Evolutionary conservation across 495 filamentous ascomycete genomes (phyloP), one percentile per base, ranked within the genome.

Genomic region (Apodospora peruviana): DNA sequence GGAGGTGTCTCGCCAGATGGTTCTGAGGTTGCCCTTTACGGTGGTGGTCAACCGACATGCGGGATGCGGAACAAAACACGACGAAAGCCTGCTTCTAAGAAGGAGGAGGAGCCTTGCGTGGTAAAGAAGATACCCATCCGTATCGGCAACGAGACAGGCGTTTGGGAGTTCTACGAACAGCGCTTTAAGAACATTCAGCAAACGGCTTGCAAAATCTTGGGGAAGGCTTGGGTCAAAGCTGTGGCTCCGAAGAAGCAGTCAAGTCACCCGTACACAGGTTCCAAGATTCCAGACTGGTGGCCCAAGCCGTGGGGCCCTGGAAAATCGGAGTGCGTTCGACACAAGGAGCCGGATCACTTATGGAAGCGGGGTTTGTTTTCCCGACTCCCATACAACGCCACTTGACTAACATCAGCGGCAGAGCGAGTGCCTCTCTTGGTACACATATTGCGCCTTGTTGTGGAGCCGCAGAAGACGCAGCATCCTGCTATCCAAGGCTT

Each of bases 231-330:
- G 67, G 84, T 95, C 55, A 90, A 87, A 57, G 75, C 82, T 14
- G 84, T 95, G 2, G 86, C 90, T 43, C 87, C 90, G 0, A 88
- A 87, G 52, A 96, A 96, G 63, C 89, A 95, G 60, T 82, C 84
- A 0, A 83, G 77, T 37, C 82, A 87, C 53, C 91, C 91, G 0
- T 96, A 96, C 64, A 90, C 85, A 20, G 75, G 85, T 36, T 68
- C 73, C 25, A 83, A 77, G 38, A 80, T 79, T 25, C 91, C 91
- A 10, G 72, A 73, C 16, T 96, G 89, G 87, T 96, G 91, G 91
- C 89, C 89, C 0, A 71, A 74, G 17, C 77, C 80, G 9, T 71
- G 62, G 58, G 72, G 70, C 1, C 45, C 69, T 1, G 57, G 55
- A 14, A 55, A 58, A 43, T 58, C 65, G 8, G 58, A 68, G 8